Base-by-base conservation (phyloP, 495 filamentous ascomycete genomes). In the Trichoderma asperelloides region DNA sequence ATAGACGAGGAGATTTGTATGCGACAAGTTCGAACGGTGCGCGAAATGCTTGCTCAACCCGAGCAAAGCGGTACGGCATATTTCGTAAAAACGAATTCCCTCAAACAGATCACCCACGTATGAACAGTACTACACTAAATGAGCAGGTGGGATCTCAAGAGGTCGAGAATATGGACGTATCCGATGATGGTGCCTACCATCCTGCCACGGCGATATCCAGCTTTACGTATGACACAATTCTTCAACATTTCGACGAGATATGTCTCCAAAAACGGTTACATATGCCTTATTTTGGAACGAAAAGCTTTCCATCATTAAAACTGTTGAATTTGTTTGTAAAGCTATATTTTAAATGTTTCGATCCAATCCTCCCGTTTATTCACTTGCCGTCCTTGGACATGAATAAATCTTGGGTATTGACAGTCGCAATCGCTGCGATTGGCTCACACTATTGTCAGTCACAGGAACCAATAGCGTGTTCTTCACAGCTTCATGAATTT, bases 71-170 rank as follows among this genome's bases (percentile, higher is more conserved):
- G 25, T 75, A 81, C 45, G 69, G 76, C 3, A 74, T 78, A n/a
- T 77, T 83, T 41, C 82, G 81, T 4, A 78, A 81, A 21, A 63
- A 82, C 33, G 82, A 84, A 69, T 66, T 70, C n/a, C 67, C 78
- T 11, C 77, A 43, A 6, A 43, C 15, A 43, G 40, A 43, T 15
- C 40, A 15, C 40, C 15, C 40, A 15, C 6, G 40, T 15, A 6
- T 7, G 7, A 15, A 15, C 15, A 43, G 40, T 15, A 43, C 40
- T 43, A 15, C 40, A 15, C 15, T 43, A 15, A 43, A 43, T 43
- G 40, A 43, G 40, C 6, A 43, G 40, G 40, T 43, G 40, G 40
- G 40, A 43, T 43, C 15, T 43, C 43, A 7, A 47, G 43, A 3
- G 9, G 16, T 3, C 0, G 43, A n/a, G 16, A 47, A 3, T 11